Evolutionary conservation across 768 basidiomycete species (phyloP), one percentile per base, ranked within the genome.

Genomic region (Termitomyces sp.): DNA sequence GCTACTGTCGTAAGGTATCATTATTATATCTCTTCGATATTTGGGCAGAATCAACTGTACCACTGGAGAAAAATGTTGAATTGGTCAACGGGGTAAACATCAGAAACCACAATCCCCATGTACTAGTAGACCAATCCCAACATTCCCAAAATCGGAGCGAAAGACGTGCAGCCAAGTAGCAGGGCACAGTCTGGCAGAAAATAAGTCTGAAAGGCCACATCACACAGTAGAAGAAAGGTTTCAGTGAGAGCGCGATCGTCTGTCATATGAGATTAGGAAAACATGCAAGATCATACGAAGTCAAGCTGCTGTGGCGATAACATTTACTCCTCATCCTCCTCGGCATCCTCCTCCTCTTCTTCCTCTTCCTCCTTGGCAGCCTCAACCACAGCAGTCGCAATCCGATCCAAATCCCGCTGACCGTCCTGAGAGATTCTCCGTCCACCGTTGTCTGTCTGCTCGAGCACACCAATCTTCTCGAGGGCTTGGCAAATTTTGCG

Each of bases 381-480:
- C 73, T 92, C 90, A 47, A 92, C 85, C 11, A 94, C 90, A 45
- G 92, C 87, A 17, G 91, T 92, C 37, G 92, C 91, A 70, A 94
- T 94, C 55, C 92, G 91, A 72, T 94, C 92, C 74, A 96, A 79
- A 71, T 97, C 94, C 66, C 94, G 87, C 74, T 93, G 90, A 60
- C 96, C 96, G 68, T 98, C 96, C 76, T 98, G 95, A 70, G 85
- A 87, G 71, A 98, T 96, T 77, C 91, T 85, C 66, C 97, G 86
- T 59, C 96, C 96, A 64, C 96, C 97, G 68, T 95, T 93, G 43
- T 89, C 85, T 58, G 89, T 84, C 75, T 88, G 81, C 78, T 98
- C 97, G 66, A 98, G 80, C 56, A 98, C 97, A 66, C 95, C 95
- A 68, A 99, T 98, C 82, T 96, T 97, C 82, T 98, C 96, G 64